Conservation (phyloP, 1,139 yeast species). For the Taphrina betulina region DNA sequence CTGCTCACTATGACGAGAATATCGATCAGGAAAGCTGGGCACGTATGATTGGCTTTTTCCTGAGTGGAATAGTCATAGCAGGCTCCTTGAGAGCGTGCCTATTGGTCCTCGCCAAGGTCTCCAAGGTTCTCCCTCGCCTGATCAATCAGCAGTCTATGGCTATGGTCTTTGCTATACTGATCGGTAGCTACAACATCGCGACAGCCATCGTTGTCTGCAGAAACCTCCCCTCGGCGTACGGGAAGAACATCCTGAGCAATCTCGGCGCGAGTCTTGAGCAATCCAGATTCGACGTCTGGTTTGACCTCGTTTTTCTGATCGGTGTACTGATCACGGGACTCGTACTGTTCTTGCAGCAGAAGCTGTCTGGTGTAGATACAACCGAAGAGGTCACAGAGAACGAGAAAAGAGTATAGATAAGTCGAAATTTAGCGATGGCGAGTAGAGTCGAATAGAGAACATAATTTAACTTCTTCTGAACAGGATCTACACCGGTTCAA, state of each 20-base stretch:
- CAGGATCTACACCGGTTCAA: no score
- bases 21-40: slow-evolving; percentile 57
- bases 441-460: no score
- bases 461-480: no score
- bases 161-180: slow-evolving; percentile 63
- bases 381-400: slow-evolving; percentile 36
- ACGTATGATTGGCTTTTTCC: slow-evolving; percentile 61
- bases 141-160: slow-evolving; percentile 40
- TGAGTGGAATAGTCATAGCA: slow-evolving; percentile 65
- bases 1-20: slow-evolving; percentile 54
- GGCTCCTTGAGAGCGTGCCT: slow-evolving; percentile 54
- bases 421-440: no score
- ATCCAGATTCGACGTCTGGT: slow-evolving; percentile 71
- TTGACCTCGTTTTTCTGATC: slow-evolving; percentile 67
- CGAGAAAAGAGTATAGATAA: slow-evolving; percentile 36
- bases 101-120: slow-evolving; percentile 42
- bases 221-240: slow-evolving; percentile 61
- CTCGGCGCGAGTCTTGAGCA: slow-evolving; percentile 54
- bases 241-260: slow-evolving; percentile 56
- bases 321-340: slow-evolving; percentile 56
- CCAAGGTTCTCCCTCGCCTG: slow-evolving; percentile 42
- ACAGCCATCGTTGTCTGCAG: slow-evolving; percentile 76
- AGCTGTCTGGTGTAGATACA: slow-evolving; percentile 34
- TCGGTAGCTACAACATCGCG: slow-evolving; percentile 77
- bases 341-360: slow-evolving; percentile 44